These are phyloP conservation scores for Eimeria praecox DNA, from an alignment of 169 alveolate genomes.

Conservation along the genomic window DNA sequence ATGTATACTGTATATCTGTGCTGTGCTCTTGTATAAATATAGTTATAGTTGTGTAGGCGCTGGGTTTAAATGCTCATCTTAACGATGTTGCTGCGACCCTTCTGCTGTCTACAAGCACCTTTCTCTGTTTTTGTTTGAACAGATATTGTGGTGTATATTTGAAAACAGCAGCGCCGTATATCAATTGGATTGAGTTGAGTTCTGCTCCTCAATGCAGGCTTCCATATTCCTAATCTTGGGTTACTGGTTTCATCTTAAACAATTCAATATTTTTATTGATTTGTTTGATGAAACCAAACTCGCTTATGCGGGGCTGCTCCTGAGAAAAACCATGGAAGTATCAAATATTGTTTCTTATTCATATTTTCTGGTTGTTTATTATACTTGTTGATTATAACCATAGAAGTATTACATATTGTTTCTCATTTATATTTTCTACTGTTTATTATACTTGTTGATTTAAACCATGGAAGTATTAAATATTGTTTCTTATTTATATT, in stretches of 20 bases:
- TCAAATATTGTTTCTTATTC: neutral
- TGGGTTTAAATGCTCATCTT: constrained; percentile 56
- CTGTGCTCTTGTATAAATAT: no score
- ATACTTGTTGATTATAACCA: no score
- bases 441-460: no score
- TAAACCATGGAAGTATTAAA: no score
- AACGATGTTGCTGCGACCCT: constrained; percentile 65
- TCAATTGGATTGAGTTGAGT: constrained; percentile 73
- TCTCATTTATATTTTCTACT: no score
- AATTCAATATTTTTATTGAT: neutral
- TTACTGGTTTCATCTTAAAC: constrained; percentile 37
- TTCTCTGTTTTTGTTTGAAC: neutral
- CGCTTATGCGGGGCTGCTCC: constrained; percentile 69
- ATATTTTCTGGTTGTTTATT: neutral
- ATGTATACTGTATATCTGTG: no score
- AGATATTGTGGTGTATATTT: constrained; percentile 37
- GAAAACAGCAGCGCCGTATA: constrained; percentile 74
- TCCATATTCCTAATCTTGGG: constrained; percentile 80
- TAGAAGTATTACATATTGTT: no score
- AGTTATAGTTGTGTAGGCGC: no score
- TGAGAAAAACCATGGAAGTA: constrained; percentile 74
- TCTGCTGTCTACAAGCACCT: constrained; percentile 74
- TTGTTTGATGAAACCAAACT: neutral
- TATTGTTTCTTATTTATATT: no score
- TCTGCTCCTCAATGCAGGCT: constrained; percentile 66